Base-by-base conservation (phyloP, 192 early-diverging fungal species). In the Pilobolus umbonatus region DNA sequence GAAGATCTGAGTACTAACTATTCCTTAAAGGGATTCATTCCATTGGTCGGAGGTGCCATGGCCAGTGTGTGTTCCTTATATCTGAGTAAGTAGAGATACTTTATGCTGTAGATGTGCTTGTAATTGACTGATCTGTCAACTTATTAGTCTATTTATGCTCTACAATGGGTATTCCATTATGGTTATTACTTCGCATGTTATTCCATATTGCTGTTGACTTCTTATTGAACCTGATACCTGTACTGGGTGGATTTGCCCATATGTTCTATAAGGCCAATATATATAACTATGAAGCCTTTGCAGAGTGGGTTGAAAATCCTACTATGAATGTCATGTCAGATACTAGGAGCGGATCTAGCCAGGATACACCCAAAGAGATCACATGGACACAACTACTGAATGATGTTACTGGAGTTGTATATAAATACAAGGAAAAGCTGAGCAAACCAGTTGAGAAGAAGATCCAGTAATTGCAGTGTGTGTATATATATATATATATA, bases 201-300 rank as follows among this genome's bases (percentile, higher is more conserved):
- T 21, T 55, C 22, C 54, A 66, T 38, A 40, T 66, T 5, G 3
- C 46, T 3, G 42, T 66, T 9, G 64, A 66, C 32, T 54, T 59
- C 3, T 1, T 59, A 7, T 29, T 66, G 19, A 57, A 57, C 30
- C 26, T 66, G 32, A 60, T 66, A 4, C 64, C 64, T 10, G 5
- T 66, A 11, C 50, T 10, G 2, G 64, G 64, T 9, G 29, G 64
- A 2, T 39, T 66, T 4, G 31, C 52, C 17, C 49, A 66, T 34
- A 53, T 59, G 14, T 66, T 66, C 5, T 66, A 66, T 21, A 66
- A 66, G 3, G 32, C 64, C 5, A 66, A 66, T 40, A 21, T 66
- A 36, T 66, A 57, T 49, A 66, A 66, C 14, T 58, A 58, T 24
- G 57, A 66, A 21, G 57, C 32, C 9, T 29, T 66, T 3, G 32